Conservation (phyloP, 495 filamentous ascomycete species). For the Penicillium lividum region DNA sequence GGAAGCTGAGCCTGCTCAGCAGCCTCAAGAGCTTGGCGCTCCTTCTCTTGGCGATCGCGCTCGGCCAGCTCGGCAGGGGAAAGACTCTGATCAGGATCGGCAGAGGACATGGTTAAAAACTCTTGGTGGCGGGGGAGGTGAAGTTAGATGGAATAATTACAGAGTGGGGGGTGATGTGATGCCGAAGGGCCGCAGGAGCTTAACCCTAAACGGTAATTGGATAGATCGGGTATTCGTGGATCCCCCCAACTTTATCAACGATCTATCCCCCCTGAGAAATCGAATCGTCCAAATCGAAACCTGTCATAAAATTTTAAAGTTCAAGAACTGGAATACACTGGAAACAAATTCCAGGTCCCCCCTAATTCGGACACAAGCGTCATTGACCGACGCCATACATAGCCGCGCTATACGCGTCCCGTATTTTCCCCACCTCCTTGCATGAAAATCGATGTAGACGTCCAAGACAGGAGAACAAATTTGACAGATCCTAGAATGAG, state of each 20-base stretch:
- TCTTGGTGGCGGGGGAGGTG: neutral
- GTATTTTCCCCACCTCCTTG: conserved; percentile 20
- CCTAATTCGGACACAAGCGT: neutral
- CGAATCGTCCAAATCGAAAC: neutral
- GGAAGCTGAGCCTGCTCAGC: conserved; percentile 89
- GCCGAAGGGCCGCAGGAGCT: neutral
- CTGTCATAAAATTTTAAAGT: neutral
- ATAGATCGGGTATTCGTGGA: neutral
- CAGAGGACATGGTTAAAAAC: conserved; percentile 22
- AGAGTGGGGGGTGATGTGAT: neutral
- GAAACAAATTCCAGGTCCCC: neutral
- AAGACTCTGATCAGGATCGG: conserved; percentile 41
- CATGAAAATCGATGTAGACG: conserved; percentile 10
- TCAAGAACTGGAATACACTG: neutral
- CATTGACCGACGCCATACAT: conserved; percentile 3
- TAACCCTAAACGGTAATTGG: neutral
- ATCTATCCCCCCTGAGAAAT: neutral
- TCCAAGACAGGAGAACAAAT: conserved; percentile 8
- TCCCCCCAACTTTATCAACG: neutral
- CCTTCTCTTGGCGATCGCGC: conserved; percentile 59
- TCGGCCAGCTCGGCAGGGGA: conserved; percentile 53
- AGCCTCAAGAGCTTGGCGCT: conserved; percentile 72
- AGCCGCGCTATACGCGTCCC: conserved; percentile 28
- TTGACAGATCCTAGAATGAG: conserved; percentile 20
- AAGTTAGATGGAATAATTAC: neutral